These are phyloP conservation scores for Gossypium australe DNA, from an alignment of 345 rosid genomes.

Conservation along the genomic window DNA sequence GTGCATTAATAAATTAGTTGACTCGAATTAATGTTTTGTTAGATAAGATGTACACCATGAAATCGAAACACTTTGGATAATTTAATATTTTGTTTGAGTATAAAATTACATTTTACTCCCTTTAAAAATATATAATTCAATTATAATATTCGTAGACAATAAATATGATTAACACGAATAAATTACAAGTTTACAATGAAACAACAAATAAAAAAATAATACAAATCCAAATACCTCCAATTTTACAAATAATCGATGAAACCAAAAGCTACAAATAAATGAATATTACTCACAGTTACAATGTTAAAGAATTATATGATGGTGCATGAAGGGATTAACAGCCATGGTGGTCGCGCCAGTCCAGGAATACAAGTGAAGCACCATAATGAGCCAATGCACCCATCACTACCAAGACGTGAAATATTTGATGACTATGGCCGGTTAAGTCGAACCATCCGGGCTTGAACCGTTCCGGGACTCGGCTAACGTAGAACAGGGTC, in stretches of 20 bases:
- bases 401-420: conserved; percentile 76
- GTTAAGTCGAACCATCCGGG: conserved; percentile 84
- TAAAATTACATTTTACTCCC: no score
- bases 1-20: no score
- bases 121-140: no score
- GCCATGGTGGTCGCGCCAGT: conserved; percentile 60
- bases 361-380: conserved; percentile 67
- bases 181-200: neutral
- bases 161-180: neutral
- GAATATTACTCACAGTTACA: conserved; percentile 5
- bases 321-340: conserved; percentile 24
- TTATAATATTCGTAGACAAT: no score
- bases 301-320: neutral
- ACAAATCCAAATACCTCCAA: neutral
- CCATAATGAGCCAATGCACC: conserved; percentile 93
- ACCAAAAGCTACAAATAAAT: neutral
- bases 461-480: conserved; percentile 75
- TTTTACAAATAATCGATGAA: neutral
- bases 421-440: conserved; percentile 90
- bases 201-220: neutral
- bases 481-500: conserved; percentile 54
- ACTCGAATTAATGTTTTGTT: no score
- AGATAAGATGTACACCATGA: no score
- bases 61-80: no score
- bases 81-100: no score